Percentiles rank a stretch among this genome's conserved stretches.
phyloP scores from a whole-genome alignment of 202 grass and related monocot genomes.

The Setaria viridis region DNA sequence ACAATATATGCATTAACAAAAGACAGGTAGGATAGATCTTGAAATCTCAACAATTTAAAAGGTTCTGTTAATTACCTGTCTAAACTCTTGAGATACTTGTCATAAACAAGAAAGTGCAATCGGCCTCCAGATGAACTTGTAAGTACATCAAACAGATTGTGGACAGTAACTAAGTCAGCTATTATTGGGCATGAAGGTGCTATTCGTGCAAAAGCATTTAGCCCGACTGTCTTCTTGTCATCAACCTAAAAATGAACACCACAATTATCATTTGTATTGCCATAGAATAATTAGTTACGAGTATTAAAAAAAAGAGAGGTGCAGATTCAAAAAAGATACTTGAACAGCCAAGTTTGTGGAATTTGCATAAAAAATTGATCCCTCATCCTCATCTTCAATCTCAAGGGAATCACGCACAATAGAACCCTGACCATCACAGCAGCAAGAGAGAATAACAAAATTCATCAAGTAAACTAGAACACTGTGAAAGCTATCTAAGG shows the following conservation, averaged over 20 bases:
- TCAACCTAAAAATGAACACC: conserved; percentile 67
- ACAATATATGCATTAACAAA: conserved; percentile 30
- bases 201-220: conserved; percentile 71
- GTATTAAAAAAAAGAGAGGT: not conserved
- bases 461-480: conserved; percentile 18
- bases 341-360: conserved; percentile 80
- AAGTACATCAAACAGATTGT: conserved; percentile 87
- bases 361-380: conserved; percentile 90
- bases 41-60: conserved; percentile 14
- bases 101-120: conserved; percentile 86
- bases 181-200: conserved; percentile 75
- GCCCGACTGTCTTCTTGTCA: conserved; percentile 74
- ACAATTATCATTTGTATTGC: conserved; percentile 36
- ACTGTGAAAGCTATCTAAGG: conserved; percentile 20
- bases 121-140: conserved; percentile 71
- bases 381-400: conserved; percentile 74
- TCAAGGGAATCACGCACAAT: conserved; percentile 35
- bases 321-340: conserved; percentile 48
- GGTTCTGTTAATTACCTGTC: conserved; percentile 60
- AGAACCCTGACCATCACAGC: conserved; percentile 45
- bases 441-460: conserved; percentile 20
- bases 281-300: conserved; percentile 19
- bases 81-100: conserved; percentile 91
- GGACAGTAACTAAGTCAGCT: conserved; percentile 83
- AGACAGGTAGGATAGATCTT: conserved; percentile 22